A percentile compares a stretch with the other conserved stretches of the same genome.
Conservation (phyloP, 306 rosid genomes). For the Vicia sativa region DNA sequence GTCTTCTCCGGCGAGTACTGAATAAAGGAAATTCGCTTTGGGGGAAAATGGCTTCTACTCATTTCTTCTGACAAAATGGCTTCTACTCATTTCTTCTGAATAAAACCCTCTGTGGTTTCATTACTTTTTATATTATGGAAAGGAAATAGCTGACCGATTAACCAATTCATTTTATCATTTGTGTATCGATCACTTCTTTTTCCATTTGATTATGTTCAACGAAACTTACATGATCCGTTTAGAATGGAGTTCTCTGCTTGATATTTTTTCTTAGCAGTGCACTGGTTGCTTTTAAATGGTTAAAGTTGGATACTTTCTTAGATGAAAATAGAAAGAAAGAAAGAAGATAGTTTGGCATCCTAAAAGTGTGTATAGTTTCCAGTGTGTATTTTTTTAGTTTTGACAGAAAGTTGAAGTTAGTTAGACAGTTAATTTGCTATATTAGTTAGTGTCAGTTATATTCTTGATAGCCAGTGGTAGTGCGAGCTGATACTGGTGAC, state of each 20-base stretch:
- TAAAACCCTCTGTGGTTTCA: slow-evolving; percentile 42
- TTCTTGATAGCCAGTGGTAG: background rate
- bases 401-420: background rate
- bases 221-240: slow-evolving; percentile 20
- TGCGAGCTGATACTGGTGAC: background rate
- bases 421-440: background rate
- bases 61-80: slow-evolving; percentile 42
- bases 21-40: slow-evolving; percentile 53
- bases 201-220: background rate
- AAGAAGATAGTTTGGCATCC: background rate
- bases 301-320: background rate
- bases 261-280: background rate
- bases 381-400: no score
- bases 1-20: slow-evolving; percentile 43
- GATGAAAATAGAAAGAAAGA: slow-evolving; percentile 5
- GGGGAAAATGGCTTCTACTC: slow-evolving; percentile 27
- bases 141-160: slow-evolving; percentile 22
- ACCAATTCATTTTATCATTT: slow-evolving; percentile 16
- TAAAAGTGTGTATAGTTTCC: background rate
- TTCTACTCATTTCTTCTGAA: slow-evolving; percentile 50
- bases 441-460: background rate
- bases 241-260: background rate
- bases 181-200: slow-evolving; percentile 22
- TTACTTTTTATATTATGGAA: slow-evolving; percentile 9
- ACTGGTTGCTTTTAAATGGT: slow-evolving; percentile 1